Percentiles rank a stretch among this genome's conserved stretches.
These are phyloP conservation scores for Ogataea populi-albae DNA, from an alignment of 805 yeast genomes.

Conservation along the genomic window DNA sequence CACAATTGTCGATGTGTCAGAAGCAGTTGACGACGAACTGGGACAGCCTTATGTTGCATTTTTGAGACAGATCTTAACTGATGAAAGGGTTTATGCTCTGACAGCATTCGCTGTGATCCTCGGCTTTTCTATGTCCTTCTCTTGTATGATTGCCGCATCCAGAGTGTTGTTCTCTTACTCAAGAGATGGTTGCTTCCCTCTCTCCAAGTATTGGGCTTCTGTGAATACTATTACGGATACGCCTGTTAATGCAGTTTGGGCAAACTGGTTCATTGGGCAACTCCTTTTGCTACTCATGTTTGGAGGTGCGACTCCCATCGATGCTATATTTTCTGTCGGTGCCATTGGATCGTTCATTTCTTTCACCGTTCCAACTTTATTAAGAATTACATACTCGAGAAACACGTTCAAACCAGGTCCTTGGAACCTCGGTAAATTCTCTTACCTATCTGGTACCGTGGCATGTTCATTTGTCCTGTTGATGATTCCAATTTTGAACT, in stretches of 20 bases:
- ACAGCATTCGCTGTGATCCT: constrained; percentile 42
- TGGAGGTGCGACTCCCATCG: constrained; percentile 62
- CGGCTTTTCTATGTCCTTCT: constrained; percentile 47
- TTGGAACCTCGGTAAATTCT: constrained; percentile 54
- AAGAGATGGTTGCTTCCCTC: constrained; percentile 66
- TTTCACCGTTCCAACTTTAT: constrained; percentile 56
- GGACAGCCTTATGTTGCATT: constrained; percentile 61
- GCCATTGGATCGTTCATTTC: constrained; percentile 67
- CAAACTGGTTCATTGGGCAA: constrained; percentile 53
- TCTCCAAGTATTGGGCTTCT: constrained; percentile 45
- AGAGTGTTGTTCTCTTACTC: constrained; percentile 64
- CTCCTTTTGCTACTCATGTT: constrained; percentile 55
- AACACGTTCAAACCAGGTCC: constrained; percentile 59
- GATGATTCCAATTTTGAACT: constrained; percentile 58
- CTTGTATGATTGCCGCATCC: constrained; percentile 60
- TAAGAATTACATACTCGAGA: constrained; percentile 53
- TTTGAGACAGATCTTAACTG: constrained; percentile 45
- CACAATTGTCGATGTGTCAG: constrained; percentile 49
- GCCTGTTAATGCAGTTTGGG: constrained; percentile 62
- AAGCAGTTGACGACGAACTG: constrained; percentile 44
- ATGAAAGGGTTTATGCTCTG: constrained; percentile 40
- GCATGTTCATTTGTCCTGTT: constrained; percentile 48
- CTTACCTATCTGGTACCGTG: constrained; percentile 44
- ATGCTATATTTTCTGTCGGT: constrained; percentile 69
- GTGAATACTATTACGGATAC: constrained; percentile 54